These are phyloP conservation scores for Fusarium sp. DNA, from an alignment of 2,329 filamentous ascomycete species.

Conservation along the genomic window DNA sequence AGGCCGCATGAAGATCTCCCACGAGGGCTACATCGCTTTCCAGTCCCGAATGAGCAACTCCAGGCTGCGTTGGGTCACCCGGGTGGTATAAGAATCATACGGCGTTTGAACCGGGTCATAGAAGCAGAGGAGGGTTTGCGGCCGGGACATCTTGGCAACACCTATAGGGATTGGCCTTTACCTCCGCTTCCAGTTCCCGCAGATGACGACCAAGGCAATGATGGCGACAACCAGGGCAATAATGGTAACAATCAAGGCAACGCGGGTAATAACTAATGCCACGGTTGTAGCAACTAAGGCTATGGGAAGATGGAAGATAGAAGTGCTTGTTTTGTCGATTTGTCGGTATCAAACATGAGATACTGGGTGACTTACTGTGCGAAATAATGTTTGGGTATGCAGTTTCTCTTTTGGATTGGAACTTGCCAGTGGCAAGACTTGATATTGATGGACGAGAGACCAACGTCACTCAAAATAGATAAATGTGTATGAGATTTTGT, in stretches of 20 bases:
- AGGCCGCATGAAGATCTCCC: not conserved
- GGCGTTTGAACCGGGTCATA: conserved; percentile 1
- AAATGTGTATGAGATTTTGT: conserved; percentile 11
- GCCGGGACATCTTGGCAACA: not conserved
- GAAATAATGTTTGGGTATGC: not conserved
- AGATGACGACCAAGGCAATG: no score
- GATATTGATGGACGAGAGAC: conserved; percentile 1
- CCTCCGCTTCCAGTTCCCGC: not conserved
- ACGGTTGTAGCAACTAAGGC: not conserved
- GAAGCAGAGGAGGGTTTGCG: conserved; percentile 1
- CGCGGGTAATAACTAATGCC: not conserved
- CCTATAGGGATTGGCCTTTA: not conserved
- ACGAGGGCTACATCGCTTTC: not conserved
- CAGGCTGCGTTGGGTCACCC: not conserved
- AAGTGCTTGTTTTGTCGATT: not conserved
- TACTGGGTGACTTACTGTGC: not conserved
- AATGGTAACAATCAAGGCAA: no score
- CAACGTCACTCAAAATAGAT: not conserved
- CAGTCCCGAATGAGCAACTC: not conserved
- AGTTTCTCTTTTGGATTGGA: not conserved
- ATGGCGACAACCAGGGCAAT: not conserved
- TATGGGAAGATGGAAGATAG: not conserved
- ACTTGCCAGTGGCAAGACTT: conserved; percentile 6
- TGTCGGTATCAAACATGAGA: not conserved
- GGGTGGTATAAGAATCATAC: not conserved